Conservation (phyloP, 2,329 filamentous ascomycete genomes). For the Ophiosphaerella herpotricha region DNA sequence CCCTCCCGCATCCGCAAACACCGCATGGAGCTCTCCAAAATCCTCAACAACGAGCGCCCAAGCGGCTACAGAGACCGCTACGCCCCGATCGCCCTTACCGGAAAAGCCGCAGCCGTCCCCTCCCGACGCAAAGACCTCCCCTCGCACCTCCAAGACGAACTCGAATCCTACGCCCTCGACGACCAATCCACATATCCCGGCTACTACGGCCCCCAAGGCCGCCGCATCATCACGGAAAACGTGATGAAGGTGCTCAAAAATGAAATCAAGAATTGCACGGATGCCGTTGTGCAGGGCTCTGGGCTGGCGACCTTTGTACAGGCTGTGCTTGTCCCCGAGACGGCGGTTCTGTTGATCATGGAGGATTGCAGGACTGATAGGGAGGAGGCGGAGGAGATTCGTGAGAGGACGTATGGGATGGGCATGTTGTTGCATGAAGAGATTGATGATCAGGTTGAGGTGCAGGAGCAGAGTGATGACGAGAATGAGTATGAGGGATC, state of each 20-base stretch:
- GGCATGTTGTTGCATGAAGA: slow-evolving; percentile 72
- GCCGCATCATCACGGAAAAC: slow-evolving; percentile 67
- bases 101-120: slow-evolving; percentile 30
- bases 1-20: slow-evolving; percentile 63
- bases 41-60: slow-evolving; percentile 59
- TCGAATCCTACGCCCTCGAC: slow-evolving; percentile 22
- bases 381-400: slow-evolving; percentile 57
- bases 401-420: slow-evolving; percentile 69
- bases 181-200: slow-evolving; percentile 52
- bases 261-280: slow-evolving; percentile 31
- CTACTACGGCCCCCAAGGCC: slow-evolving; percentile 81
- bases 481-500: slow-evolving; percentile 4
- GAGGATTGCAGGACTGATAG: slow-evolving; percentile 58
- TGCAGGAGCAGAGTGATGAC: slow-evolving; percentile 16
- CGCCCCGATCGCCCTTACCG: slow-evolving; percentile 27
- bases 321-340: slow-evolving; percentile 71
- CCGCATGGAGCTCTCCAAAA: slow-evolving; percentile 58
- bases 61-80: slow-evolving; percentile 23
- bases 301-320: slow-evolving; percentile 44
- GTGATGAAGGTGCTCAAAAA: slow-evolving; percentile 33
- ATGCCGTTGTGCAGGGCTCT: slow-evolving; percentile 36
- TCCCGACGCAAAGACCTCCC: slow-evolving; percentile 49
- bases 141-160: slow-evolving; percentile 45
- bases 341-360: slow-evolving; percentile 60
- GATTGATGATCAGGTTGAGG: slow-evolving; percentile 55